A percentile compares a stretch with the other conserved stretches of the same genome.
Conservation (phyloP, 495 filamentous ascomycete species). For the Ascobolus immersus region DNA sequence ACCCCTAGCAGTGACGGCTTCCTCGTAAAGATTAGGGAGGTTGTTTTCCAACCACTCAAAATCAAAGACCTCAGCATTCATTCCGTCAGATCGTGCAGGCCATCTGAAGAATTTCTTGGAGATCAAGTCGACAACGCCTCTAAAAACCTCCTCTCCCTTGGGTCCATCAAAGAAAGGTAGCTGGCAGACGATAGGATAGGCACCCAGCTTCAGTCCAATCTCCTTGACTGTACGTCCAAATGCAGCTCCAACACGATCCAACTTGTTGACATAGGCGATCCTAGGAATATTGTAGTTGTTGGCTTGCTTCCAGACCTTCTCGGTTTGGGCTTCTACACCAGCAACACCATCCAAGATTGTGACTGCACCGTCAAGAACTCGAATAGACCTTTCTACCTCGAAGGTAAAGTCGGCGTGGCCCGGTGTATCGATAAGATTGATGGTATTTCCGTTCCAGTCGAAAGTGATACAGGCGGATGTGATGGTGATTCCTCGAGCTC, state of each 20-base stretch:
- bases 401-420: conserved; percentile 98
- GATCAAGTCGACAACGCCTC: conserved; percentile 65
- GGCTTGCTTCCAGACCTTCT: conserved; percentile 88
- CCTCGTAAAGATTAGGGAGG: conserved; percentile 28
- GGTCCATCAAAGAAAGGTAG: conserved; percentile 61
- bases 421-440: conserved; percentile 94
- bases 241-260: conserved; percentile 79
- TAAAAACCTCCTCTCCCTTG: conserved; percentile 36
- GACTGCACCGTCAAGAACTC: conserved; percentile 81
- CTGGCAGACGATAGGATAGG: conserved; percentile 76
- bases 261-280: conserved; percentile 80
- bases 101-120: conserved; percentile 25
- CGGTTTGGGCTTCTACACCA: conserved; percentile 92
- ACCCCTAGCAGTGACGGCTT: conserved; percentile 49
- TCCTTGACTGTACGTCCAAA: conserved; percentile 73
- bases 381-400: conserved; percentile 78
- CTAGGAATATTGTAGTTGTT: conserved; percentile 62
- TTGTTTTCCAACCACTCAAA: conserved; percentile 16
- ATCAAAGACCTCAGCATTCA: conserved; percentile 21
- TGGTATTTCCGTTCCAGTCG: conserved; percentile 47
- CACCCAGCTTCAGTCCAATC: conserved; percentile 48
- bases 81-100: conserved; percentile 35
- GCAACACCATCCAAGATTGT: conserved; percentile 93
- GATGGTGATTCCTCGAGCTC: conserved; percentile 86
- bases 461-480: conserved; percentile 95